Base-by-base conservation (phyloP, 2,329 filamentous ascomycete species). In the Chrysoporthe austroafricana region DNA sequence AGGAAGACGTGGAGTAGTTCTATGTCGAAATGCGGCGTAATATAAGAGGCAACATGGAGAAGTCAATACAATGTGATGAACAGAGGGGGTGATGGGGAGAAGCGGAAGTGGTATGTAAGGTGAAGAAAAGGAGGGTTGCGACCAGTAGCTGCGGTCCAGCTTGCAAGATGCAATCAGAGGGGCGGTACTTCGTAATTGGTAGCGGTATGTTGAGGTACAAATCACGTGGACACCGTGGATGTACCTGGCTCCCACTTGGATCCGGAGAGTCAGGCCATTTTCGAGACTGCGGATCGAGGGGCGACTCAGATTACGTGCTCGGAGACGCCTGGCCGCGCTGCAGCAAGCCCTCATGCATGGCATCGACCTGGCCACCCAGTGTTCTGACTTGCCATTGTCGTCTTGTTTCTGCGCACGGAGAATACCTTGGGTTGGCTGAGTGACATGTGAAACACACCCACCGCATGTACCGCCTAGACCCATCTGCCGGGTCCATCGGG, bases 381-480 rank as follows among this genome's bases (percentile, higher is more conserved):
- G 56, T 52, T 54, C 13, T 8, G 46, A 54, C 34, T 52, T 60
- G 44, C 42, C 62, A 16, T 43, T 26, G 56, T 44, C 61, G 32
- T 50, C 54, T 42, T 62, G 21, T 62, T 60, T 5, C 44, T 63
- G 64, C 16, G 16, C 36, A 44, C 44, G 34, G 34, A 44, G 16
- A 16, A 32, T 7, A 14, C n/a, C n/a, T 18, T 16, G 34, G 44
- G 32, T 62, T 39, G 52, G 39, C 60, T 39, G 26, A 69, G 67
- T 69, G 64, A 69, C 64, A 69, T 69, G 67, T 66, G 67, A 66
- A 62, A 63, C 64, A 60, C 32, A 57, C 46, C 64, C 42, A 50
- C 48, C 56, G 34, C 52, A 60, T 42, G 67, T 66, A 62, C 62
- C 54, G 14, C 32, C 50, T 21, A 64, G 54, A 58, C 59, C 59